phyloP scores from a whole-genome alignment of 2,329 filamentous ascomycete genomes.

The Aspergillus sp. region DNA sequence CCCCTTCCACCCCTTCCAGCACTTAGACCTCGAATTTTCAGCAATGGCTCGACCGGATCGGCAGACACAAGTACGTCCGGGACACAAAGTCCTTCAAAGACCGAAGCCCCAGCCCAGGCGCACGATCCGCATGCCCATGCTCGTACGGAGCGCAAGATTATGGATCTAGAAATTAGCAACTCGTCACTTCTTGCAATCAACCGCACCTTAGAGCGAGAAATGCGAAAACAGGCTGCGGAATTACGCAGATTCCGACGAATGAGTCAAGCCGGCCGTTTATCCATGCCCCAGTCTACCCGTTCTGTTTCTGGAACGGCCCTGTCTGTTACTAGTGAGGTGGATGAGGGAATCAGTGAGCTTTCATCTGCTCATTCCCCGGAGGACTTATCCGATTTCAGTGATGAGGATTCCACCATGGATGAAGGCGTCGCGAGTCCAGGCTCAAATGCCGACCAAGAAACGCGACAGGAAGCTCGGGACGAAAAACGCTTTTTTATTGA shows the following conservation, averaged over 20 bases:
- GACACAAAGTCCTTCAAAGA: conserved; percentile 51
- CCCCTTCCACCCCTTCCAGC: conserved; percentile 18
- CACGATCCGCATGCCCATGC: conserved; percentile 83
- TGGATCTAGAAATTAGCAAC: conserved; percentile 95
- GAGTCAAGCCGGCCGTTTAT: conserved; percentile 73
- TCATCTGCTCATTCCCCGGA: conserved; percentile 26
- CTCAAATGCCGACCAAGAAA: conserved; percentile 33
- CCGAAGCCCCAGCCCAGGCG: conserved; percentile 46
- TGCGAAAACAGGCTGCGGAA: conserved; percentile 87
- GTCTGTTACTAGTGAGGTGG: conserved; percentile 43
- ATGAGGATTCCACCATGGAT: conserved; percentile 33
- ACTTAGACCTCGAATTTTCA: conserved; percentile 26
- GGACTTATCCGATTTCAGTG: conserved; percentile 34
- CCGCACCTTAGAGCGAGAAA: conserved; percentile 80
- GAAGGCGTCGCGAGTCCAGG: conserved; percentile 33
- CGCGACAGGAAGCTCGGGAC: conserved; percentile 63
- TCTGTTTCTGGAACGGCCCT: conserved; percentile 41
- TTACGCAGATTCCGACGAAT: conserved; percentile 80
- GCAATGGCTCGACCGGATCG: conserved; percentile 27
- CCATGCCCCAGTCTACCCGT: conserved; percentile 48
- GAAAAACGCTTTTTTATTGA: conserved; percentile 81
- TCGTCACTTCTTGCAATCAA: conserved; percentile 94
- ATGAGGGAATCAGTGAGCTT: conserved; percentile 29
- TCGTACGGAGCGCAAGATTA: conserved; percentile 84
- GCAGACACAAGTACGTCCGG: conserved; percentile 39